Base-by-base conservation (phyloP, 352 stramenopile genomes). In the Saprolegnia diclina region DNA sequence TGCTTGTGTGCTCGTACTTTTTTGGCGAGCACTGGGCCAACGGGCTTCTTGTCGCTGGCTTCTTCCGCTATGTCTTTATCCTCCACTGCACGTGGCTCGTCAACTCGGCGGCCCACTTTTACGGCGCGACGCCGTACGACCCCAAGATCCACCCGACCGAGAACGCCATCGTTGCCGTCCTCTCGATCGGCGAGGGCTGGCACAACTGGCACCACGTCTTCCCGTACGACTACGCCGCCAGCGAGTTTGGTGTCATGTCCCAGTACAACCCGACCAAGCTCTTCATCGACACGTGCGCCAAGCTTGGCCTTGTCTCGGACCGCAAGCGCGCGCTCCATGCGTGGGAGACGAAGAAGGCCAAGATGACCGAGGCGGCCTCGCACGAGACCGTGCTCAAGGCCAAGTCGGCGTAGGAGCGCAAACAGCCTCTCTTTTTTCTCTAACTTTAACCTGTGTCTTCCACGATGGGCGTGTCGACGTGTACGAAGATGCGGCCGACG, bases 201-300 rank as follows among this genome's bases (percentile, higher is more conserved):
- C 96, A 99, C 85, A 99, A 98, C 85, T 99, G 96, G 96, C 97
- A 99, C 80, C 97, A 99, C 92, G 99, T 99, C 80, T 99, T 99
- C 77, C 97, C 97, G 57, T 99, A 98, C 84, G 97, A 99, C 76
- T 99, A 99, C 81, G 94, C 96, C 59, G 95, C 97, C n/a, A 97
- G 87, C 56, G 97, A 99, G 82, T 98, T 98, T 75, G 97, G 97
- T 42, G 83, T 97, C 61, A 91, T 84, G 9, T 80, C 78, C 65
- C 97, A 99, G 79, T 99, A 98, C 83, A 99, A 99, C 80, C 97
- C 97, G 9, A 98, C 91, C 44, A 99, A 99, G 80, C 74, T 99
- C 56, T 93, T 97, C 64, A 99, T 99, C 76, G 96, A 99, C 79
- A 71, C 89, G 4, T 85, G 96, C 61, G 93, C 94, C 0, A 56